A percentile compares a stretch with the other conserved stretches of the same genome.
Evolutionary conservation across 257 asterid species (phyloP).

Genomic region (Salvia splendens): DNA sequence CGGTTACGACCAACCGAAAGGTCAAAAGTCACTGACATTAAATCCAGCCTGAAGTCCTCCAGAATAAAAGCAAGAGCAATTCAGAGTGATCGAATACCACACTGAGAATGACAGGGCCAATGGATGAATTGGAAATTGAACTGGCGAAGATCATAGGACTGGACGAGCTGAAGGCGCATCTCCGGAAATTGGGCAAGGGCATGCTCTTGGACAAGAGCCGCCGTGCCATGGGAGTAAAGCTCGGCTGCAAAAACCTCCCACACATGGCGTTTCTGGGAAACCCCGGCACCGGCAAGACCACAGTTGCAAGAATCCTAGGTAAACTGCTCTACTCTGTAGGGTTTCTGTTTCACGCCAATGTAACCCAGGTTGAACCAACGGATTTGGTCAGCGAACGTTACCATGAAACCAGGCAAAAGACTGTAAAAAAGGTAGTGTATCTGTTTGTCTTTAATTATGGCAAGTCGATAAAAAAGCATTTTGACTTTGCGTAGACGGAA

Average conservation of each 20-base stretch:
- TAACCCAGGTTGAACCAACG: slow-evolving; percentile 73
- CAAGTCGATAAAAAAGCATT: too few relatives aligned
- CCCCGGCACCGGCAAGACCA: slow-evolving; percentile 88
- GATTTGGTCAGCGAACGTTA: slow-evolving; percentile 80
- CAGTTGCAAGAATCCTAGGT: slow-evolving; percentile 80
- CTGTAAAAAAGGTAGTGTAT: slow-evolving; percentile 59
- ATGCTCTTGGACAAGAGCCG: slow-evolving; percentile 89
- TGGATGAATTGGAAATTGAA: slow-evolving; percentile 68
- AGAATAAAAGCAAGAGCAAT: too few relatives aligned
- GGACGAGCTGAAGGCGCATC: slow-evolving; percentile 63
- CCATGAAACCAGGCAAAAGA: slow-evolving; percentile 85
- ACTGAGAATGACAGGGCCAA: slow-evolving; percentile 45
- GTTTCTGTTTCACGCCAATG: slow-evolving; percentile 57
- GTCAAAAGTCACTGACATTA: too few relatives aligned
- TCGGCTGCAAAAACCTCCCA: slow-evolving; percentile 77
- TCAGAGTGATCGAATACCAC: too few relatives aligned
- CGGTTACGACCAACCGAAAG: too few relatives aligned
- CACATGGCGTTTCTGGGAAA: slow-evolving; percentile 97
- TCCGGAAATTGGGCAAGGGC: slow-evolving; percentile 91
- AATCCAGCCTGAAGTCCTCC: too few relatives aligned
- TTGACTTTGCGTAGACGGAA: too few relatives aligned
- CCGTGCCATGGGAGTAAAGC: slow-evolving; percentile 71
- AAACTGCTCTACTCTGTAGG: slow-evolving; percentile 73
- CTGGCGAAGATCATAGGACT: slow-evolving; percentile 77
- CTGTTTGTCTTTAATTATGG: too few relatives aligned